A percentile compares a stretch with the other conserved stretches of the same genome.
phyloP scores from a whole-genome alignment of 2,329 filamentous ascomycete genomes.

The Microcyclospora pomicola region DNA sequence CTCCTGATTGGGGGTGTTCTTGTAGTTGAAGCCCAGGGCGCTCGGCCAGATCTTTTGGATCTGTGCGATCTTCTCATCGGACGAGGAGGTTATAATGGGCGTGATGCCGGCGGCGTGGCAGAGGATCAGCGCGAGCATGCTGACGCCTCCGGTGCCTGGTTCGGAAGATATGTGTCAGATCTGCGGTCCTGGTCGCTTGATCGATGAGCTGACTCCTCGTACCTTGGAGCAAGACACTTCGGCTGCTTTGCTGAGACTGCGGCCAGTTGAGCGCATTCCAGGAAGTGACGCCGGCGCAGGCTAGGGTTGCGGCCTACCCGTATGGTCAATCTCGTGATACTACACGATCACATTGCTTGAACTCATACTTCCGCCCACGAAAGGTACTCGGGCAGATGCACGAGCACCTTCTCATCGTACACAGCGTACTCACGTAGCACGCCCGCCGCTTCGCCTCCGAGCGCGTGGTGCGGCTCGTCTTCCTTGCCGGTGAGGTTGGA shows the following conservation, averaged over 20 bases:
- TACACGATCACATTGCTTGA: conserved; percentile 8
- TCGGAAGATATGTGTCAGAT: too few species aligned
- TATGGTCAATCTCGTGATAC: conserved; percentile 27
- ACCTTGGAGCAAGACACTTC: too few species aligned
- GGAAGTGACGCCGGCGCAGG: conserved; percentile 33
- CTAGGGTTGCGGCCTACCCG: conserved; percentile 24
- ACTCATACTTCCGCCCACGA: too few species aligned
- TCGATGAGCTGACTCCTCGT: too few species aligned
- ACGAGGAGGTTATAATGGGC: conserved; percentile 46
- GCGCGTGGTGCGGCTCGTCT: conserved; percentile 22
- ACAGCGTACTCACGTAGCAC: conserved; percentile 28
- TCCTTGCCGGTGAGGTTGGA: conserved; percentile 26
- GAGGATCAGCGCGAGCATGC: conserved; percentile 28
- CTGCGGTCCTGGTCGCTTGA: too few species aligned
- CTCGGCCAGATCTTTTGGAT: conserved; percentile 40
- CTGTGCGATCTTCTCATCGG: conserved; percentile 38
- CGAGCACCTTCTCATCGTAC: conserved; percentile 22
- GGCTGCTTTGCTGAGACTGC: background rate
- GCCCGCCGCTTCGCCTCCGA: conserved; percentile 32
- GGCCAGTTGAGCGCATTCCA: conserved; percentile 26
- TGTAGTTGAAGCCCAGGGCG: conserved; percentile 50
- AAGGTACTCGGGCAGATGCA: conserved; percentile 11
- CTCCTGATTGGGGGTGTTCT: conserved; percentile 45
- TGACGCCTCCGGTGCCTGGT: conserved; percentile 30
- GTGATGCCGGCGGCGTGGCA: conserved; percentile 30